Conservation (phyloP, 129 eudicot species). For the Ambrosia artemisiifolia region DNA sequence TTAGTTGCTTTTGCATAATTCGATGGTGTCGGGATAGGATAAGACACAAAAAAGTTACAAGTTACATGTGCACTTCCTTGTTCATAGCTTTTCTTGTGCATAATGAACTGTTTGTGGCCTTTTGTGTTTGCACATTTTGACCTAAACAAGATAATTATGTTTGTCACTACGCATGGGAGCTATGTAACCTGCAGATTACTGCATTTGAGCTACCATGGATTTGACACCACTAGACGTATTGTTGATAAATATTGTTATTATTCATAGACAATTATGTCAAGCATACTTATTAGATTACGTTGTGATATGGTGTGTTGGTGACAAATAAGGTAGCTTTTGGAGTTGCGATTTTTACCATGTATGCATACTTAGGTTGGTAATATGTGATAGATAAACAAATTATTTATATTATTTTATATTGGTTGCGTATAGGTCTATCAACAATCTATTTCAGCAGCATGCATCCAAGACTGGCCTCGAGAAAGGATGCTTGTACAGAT, state of each 20-base stretch:
- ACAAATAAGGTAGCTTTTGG: not conserved
- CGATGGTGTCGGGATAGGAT: not conserved
- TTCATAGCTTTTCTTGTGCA: not conserved
- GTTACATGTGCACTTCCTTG: not conserved
- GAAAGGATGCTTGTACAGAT: conserved; percentile 86
- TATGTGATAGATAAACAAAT: not conserved
- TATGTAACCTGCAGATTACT: not conserved
- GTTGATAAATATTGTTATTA: not conserved
- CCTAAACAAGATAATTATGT: not conserved
- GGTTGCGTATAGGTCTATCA: conserved; percentile 64
- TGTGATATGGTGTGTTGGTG: not conserved
- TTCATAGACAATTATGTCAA: conserved; percentile 2
- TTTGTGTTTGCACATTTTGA: not conserved
- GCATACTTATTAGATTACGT: no score
- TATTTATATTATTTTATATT: not conserved
- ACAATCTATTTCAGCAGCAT: conserved; percentile 77
- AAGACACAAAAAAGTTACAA: not conserved
- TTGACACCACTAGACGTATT: conserved; percentile 16
- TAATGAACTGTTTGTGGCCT: conserved; percentile 7
- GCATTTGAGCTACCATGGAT: conserved; percentile 7
- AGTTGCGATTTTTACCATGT: not conserved
- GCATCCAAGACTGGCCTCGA: conserved; percentile 85
- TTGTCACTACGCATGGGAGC: conserved; percentile 2
- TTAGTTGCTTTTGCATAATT: conserved; percentile 1
- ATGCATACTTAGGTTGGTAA: not conserved